Conservation (phyloP, 1,139 yeast genomes). For the Suhomyces wounanorum region DNA sequence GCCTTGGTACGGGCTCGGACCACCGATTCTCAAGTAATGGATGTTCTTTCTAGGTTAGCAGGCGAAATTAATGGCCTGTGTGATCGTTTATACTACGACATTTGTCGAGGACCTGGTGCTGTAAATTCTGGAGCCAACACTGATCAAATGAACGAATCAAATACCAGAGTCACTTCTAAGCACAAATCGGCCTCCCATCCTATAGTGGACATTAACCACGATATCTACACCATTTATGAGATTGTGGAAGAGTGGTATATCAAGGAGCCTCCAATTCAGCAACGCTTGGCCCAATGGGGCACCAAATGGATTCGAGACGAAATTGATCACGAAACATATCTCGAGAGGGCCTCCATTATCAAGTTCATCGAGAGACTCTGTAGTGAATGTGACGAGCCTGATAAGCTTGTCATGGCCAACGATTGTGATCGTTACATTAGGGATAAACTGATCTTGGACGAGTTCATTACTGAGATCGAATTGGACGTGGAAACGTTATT, state of each 20-base stretch:
- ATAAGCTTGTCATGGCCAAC: conserved; percentile 16
- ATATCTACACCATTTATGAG: conserved; percentile 19
- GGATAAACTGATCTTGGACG: conserved; percentile 21
- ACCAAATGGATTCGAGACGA: conserved; percentile 21
- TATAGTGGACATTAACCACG: conserved; percentile 20
- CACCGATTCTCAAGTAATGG: conserved; percentile 10
- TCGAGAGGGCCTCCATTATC: conserved; percentile 17
- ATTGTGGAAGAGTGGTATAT: conserved; percentile 21
- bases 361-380: conserved; percentile 16
- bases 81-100: conserved; percentile 11
- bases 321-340: conserved; percentile 19
- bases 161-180: background rate
- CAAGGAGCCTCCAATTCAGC: conserved; percentile 15
- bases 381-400: conserved; percentile 16
- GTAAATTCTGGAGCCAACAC: background rate
- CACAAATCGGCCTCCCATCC: conserved; percentile 4
- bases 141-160: background rate
- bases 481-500: conserved; percentile 19
- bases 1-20: conserved; percentile 4
- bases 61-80: conserved; percentile 12
- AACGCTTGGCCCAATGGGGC: conserved; percentile 19
- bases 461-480: conserved; percentile 22
- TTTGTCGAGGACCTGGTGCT: conserved; percentile 8
- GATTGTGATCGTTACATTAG: conserved; percentile 20
- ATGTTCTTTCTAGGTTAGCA: conserved; percentile 11